phyloP scores from a whole-genome alignment of 2,329 filamentous ascomycete species.

The Tolypocladium guangdongense region DNA sequence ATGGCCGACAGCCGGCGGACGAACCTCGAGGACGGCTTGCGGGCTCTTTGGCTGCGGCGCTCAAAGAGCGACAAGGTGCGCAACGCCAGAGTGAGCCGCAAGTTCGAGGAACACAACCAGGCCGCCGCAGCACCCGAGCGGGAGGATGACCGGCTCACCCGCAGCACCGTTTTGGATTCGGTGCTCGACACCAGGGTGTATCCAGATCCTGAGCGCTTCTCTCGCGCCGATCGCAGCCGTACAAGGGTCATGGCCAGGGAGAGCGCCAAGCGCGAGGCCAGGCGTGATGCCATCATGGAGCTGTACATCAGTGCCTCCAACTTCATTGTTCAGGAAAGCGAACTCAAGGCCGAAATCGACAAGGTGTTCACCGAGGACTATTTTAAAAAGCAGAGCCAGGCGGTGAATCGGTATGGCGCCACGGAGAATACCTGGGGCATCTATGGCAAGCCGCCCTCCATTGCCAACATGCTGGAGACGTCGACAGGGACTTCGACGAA shows the following conservation, averaged over 20 bases:
- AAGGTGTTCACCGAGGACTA: conserved; percentile 59
- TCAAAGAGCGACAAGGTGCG: conserved; percentile 25
- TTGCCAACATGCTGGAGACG: conserved; percentile 32
- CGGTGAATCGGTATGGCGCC: conserved; percentile 17
- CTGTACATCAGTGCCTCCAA: conserved; percentile 80
- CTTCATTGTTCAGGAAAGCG: conserved; percentile 76
- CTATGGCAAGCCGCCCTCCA: conserved; percentile 32
- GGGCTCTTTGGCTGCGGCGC: conserved; percentile 59
- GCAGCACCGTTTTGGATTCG: conserved; percentile 48
- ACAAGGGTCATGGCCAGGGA: conserved; percentile 32
- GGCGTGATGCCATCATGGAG: conserved; percentile 65
- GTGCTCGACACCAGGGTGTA: conserved; percentile 37
- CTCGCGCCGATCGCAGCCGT: conserved; percentile 35
- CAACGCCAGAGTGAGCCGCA: conserved; percentile 28
- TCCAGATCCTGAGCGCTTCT: conserved; percentile 52
- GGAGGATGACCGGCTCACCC: conserved; percentile 67
- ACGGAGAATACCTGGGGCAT: conserved; percentile 43
- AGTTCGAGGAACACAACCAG: conserved; percentile 33
- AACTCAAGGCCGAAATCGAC: conserved; percentile 66
- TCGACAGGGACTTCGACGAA: conserved; percentile 23
- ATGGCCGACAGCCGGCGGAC: conserved; percentile 62
- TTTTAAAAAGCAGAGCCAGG: conserved; percentile 29
- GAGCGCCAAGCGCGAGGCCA: conserved; percentile 40
- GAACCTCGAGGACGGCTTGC: conserved; percentile 62
- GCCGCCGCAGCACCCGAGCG: conserved; percentile 54